These are phyloP conservation scores for Peltaster fructicola DNA, from an alignment of 2,329 filamentous ascomycete species.

Conservation along the genomic window DNA sequence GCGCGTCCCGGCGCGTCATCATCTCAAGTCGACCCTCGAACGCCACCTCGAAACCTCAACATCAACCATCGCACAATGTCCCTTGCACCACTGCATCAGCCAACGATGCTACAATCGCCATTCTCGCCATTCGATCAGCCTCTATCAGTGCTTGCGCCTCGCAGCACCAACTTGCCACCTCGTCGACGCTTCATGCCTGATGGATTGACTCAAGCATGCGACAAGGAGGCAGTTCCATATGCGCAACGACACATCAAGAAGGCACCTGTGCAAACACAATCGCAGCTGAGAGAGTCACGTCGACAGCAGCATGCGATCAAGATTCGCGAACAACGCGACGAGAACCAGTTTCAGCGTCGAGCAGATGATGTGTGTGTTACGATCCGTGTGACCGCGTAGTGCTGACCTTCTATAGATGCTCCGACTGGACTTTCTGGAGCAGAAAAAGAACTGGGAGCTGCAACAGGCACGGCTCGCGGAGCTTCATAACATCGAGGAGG, in stretches of 20 bases:
- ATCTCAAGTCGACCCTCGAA: too few species aligned
- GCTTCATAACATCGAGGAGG: constrained; percentile 9
- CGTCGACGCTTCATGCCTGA: too few species aligned
- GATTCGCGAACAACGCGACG: constrained; percentile 27
- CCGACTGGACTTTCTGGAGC: constrained; percentile 27
- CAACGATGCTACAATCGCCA: too few species aligned
- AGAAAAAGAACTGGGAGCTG: constrained; percentile 27
- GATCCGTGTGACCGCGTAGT: not conserved
- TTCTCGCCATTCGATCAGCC: too few species aligned
- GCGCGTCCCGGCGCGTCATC: too few species aligned
- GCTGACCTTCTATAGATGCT: constrained; percentile 22
- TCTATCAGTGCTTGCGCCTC: too few species aligned
- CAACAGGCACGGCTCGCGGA: constrained; percentile 26
- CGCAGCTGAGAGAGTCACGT: constrained; percentile 46
- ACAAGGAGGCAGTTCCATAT: too few species aligned
- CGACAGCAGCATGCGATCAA: constrained; percentile 52
- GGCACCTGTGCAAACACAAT: constrained; percentile 43
- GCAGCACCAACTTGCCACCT: too few species aligned
- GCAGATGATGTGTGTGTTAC: constrained; percentile 26
- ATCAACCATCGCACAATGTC: too few species aligned
- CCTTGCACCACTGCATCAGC: too few species aligned
- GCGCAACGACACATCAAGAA: constrained; percentile 39
- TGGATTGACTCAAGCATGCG: too few species aligned
- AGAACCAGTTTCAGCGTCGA: constrained; percentile 26
- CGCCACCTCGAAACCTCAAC: too few species aligned